Percentiles rank a stretch among this genome's conserved stretches.
Conservation (phyloP, 2,329 filamentous ascomycete genomes). For the Trichoderma pleuroti region DNA sequence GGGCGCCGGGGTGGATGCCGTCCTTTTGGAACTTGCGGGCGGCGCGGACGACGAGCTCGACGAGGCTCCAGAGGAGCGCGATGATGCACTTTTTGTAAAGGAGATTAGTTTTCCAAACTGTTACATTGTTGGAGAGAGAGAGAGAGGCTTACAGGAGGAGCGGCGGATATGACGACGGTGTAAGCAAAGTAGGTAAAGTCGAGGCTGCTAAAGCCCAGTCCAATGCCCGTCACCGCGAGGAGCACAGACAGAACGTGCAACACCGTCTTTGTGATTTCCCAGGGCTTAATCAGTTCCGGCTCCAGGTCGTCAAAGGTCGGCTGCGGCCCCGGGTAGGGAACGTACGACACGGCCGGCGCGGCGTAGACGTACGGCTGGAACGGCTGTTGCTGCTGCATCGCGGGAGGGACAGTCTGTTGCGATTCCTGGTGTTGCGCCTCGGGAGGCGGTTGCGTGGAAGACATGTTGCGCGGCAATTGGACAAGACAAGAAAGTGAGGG, state of each 20-base stretch:
- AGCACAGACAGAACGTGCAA: not conserved
- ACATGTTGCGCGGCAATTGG: not conserved
- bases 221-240: not conserved
- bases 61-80: slow-evolving; percentile 37
- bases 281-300: not conserved
- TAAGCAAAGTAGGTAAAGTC: not conserved
- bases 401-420: not conserved
- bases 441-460: not conserved
- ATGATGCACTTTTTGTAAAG: slow-evolving; percentile 32
- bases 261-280: not conserved
- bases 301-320: not conserved
- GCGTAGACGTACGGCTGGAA: not conserved
- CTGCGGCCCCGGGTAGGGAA: not conserved
- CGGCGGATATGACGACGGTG: not conserved
- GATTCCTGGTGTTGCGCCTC: not conserved
- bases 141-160: not conserved
- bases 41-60: slow-evolving; percentile 38
- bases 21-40: slow-evolving; percentile 29
- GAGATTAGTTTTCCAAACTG: not conserved
- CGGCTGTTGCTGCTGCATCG: not conserved
- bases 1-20: slow-evolving; percentile 43
- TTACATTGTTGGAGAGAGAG: not conserved
- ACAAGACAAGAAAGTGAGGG: not conserved
- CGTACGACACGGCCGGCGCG: not conserved
- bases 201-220: not conserved